Base-by-base conservation (phyloP, 768 basidiomycete species). In the Serendipita sp. region DNA sequence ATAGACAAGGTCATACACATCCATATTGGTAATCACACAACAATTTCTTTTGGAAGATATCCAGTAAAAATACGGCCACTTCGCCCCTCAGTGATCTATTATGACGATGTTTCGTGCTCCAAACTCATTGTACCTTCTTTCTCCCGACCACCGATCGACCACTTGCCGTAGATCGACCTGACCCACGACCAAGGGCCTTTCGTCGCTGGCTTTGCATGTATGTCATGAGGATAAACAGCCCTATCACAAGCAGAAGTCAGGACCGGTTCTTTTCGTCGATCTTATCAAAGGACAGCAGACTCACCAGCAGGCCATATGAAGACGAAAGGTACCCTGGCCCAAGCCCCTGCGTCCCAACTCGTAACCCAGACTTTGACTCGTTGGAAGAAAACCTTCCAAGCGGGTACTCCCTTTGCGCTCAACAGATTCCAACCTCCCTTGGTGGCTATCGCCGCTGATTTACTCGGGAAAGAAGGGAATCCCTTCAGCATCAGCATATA, bases 391-490 rank as follows among this genome's bases (percentile, higher is more conserved):
- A 65, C 68, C 41, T 70, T 28, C 56, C 56, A 60, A n/a, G 30
- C 11, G 34, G 56, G 56, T 34, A 35, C 16, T 10, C 10, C 16
- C 28, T n/a, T n/a, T 28, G 30, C 18, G 56, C 13, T 38, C 28
- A 60, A n/a, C 16, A 35, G 28, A 3, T 38, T 38, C 56, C 56
- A 60, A 2, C 36, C 56, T n/a, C 34, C 56, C 8, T 34, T 60
- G 56, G 16, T 60, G 16, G 30, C 35, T 8, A 60, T 8, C 11
- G 36, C 56, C 16, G 56, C 56, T 8, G 28, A 4, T 30, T 60
- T 76, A 34, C 68, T 68, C 5, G 89, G 88, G 36, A 96, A 80
- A 3, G 90, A 88, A 1, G 85, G 80, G 70, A 84, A 85, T 71
- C 56, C 56, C 56, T 60, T 60, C 16, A 60, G 3, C 30, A 85